These are phyloP conservation scores for Waltiozyma solani DNA, from an alignment of 1,139 yeast species.

Conservation along the genomic window DNA sequence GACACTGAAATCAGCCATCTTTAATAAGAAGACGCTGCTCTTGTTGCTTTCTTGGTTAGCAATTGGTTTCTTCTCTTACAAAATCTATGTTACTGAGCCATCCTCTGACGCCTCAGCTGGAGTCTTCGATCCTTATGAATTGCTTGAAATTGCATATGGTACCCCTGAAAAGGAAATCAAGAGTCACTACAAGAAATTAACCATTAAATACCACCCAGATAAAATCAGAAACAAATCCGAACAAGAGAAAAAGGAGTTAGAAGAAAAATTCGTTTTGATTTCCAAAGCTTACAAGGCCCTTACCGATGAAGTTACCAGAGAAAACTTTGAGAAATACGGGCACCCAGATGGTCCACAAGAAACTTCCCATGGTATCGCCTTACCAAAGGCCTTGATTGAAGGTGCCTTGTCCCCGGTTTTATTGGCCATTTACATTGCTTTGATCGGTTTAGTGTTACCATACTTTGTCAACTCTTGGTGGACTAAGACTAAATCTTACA, in stretches of 20 bases:
- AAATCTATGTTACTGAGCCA: conserved; percentile 34
- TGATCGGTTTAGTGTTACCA: conserved; percentile 77
- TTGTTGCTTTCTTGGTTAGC: conserved; percentile 61
- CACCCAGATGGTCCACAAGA: conserved; percentile 98
- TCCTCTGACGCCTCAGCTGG: conserved; percentile 32
- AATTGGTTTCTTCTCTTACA: conserved; percentile 39
- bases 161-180: conserved; percentile 75
- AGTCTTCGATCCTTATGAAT: conserved; percentile 83
- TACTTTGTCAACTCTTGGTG: conserved; percentile 82
- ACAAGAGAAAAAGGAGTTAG: conserved; percentile 47
- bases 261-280: conserved; percentile 69
- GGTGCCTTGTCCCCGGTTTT: conserved; percentile 67
- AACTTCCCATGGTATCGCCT: conserved; percentile 90
- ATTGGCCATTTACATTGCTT: conserved; percentile 52
- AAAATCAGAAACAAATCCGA: conserved; percentile 64
- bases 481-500: conserved; percentile 70
- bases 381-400: conserved; percentile 87
- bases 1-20: conserved; percentile 27
- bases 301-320: conserved; percentile 80
- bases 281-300: conserved; percentile 91
- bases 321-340: conserved; percentile 80
- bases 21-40: conserved; percentile 36
- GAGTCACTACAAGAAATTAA: conserved; percentile 74
- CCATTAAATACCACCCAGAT: conserved; percentile 90
- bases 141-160: conserved; percentile 62